A percentile compares a stretch with the other conserved stretches of the same genome.
These are phyloP conservation scores for Tremellales sp. DNA, from an alignment of 1,284 basidiomycete species.

Conservation along the genomic window DNA sequence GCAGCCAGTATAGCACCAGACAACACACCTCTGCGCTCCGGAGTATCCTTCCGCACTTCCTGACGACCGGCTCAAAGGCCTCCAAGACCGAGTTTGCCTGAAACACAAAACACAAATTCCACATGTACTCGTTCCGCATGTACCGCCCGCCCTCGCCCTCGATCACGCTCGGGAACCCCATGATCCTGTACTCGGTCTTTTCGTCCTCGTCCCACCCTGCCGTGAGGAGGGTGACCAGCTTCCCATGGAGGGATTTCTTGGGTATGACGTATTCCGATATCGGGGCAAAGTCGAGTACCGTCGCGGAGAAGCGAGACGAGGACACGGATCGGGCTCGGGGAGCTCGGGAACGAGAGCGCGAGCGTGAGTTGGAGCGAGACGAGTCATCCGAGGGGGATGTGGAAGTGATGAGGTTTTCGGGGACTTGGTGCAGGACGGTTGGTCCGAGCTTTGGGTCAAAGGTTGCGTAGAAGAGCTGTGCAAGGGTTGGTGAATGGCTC, in stretches of 20 bases:
- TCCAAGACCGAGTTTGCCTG: constrained; percentile 79
- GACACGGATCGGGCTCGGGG: neutral
- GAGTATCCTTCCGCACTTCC: constrained; percentile 88
- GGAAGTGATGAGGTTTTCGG: constrained; percentile 47
- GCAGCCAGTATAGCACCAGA: neutral
- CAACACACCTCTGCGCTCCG: constrained; percentile 76
- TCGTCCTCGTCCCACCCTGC: constrained; percentile 25
- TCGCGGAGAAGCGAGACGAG: too few relatives aligned
- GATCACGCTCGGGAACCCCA: constrained; percentile 82
- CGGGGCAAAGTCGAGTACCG: constrained; percentile 84
- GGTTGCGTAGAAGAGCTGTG: constrained; percentile 48
- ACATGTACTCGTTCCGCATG: constrained; percentile 82
- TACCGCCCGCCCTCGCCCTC: constrained; percentile 57
- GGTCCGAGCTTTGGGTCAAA: constrained; percentile 47
- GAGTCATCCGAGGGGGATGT: constrained; percentile 16
- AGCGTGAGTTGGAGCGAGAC: constrained; percentile 25
- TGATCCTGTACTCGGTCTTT: constrained; percentile 60
- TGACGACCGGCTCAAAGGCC: constrained; percentile 92
- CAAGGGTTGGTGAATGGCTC: neutral
- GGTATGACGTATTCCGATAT: constrained; percentile 95
- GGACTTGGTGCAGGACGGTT: constrained; percentile 46
- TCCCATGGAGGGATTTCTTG: constrained; percentile 75
- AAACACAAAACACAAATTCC: constrained; percentile 96
- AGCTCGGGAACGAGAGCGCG: constrained; percentile 10
- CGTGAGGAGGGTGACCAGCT: constrained; percentile 64